These are phyloP conservation scores for Arthroderma sp. DNA, from an alignment of 2,329 filamentous ascomycete species.

Conservation along the genomic window DNA sequence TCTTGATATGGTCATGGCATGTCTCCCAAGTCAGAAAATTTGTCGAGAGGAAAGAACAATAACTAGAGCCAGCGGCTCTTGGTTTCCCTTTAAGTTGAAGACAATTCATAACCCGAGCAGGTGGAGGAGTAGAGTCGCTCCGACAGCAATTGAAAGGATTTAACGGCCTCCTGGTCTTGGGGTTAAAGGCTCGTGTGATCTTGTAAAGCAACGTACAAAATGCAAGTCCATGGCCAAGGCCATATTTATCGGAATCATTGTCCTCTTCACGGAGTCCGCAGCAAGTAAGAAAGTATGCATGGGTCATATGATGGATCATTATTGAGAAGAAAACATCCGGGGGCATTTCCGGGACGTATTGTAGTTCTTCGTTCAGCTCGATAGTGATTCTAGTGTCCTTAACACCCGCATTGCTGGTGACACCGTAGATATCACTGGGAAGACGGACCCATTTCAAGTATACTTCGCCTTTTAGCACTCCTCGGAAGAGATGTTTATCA, in stretches of 20 bases:
- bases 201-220: conserved; percentile 8
- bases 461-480: conserved; percentile 11
- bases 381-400: conserved; percentile 8
- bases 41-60: not conserved
- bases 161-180: not conserved
- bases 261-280: conserved; percentile 6
- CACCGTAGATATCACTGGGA: conserved; percentile 1
- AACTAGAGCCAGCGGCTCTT: not conserved
- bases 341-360: not conserved
- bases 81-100: too few relatives aligned
- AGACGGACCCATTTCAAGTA: conserved; percentile 5
- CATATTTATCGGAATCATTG: conserved; percentile 1
- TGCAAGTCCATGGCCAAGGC: conserved; percentile 9
- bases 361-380: not conserved
- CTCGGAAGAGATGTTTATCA: conserved; percentile 10
- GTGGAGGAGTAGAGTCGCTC: not conserved
- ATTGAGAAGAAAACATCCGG: conserved; percentile 1
- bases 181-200: conserved; percentile 6
- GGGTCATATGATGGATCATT: conserved; percentile 12
- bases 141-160: conserved; percentile 1
- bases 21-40: conserved; percentile 1
- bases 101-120: too few relatives aligned
- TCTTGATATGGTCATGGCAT: conserved; percentile 7
- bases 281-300: conserved; percentile 13
- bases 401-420: conserved; percentile 4